phyloP scores from a whole-genome alignment of 352 stramenopile species.

The Phytophthora pseudosyringae region DNA sequence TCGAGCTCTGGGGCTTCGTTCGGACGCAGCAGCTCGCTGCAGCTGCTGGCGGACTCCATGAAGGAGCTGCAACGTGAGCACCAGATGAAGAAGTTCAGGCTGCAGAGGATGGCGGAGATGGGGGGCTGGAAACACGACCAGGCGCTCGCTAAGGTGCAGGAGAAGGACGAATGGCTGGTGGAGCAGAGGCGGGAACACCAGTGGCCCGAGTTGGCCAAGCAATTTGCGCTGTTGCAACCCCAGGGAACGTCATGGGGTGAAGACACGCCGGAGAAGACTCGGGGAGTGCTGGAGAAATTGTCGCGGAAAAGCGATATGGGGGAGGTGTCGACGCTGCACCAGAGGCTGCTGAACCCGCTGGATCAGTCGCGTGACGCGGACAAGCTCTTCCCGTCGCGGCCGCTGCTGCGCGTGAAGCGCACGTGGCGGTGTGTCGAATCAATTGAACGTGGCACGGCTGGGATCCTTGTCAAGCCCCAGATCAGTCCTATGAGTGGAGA shows the following conservation, averaged over 20 bases:
- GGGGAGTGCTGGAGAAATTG: conserved; percentile 32
- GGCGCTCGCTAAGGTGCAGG: conserved; percentile 50
- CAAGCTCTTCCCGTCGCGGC: conserved; percentile 64
- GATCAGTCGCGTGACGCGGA: conserved; percentile 63
- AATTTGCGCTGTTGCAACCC: conserved; percentile 39
- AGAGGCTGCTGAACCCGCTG: conserved; percentile 69
- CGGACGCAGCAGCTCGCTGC: conserved; percentile 39
- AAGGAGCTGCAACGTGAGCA: conserved; percentile 84
- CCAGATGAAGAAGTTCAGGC: conserved; percentile 82
- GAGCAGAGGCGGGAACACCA: conserved; percentile 63
- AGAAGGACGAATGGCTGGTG: conserved; percentile 67
- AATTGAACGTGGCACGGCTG: conserved; percentile 72
- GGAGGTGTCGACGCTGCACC: conserved; percentile 56
- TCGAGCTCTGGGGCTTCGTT: conserved; percentile 22
- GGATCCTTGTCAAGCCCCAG: conserved; percentile 91
- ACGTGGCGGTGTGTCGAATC: conserved; percentile 88
- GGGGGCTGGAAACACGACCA: conserved; percentile 79
- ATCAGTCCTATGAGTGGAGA: conserved; percentile 92
- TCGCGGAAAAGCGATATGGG: conserved; percentile 52
- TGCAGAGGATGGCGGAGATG: conserved; percentile 75
- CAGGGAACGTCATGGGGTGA: conserved; percentile 15
- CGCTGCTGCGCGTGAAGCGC: conserved; percentile 80
- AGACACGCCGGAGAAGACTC: conserved; percentile 19
- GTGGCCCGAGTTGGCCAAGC: conserved; percentile 61
- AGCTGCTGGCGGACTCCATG: conserved; percentile 69